Evolutionary conservation across 805 yeast species (phyloP), one percentile per base, ranked within the genome.

Genomic region (Yamadazyma paraphyllophila): DNA sequence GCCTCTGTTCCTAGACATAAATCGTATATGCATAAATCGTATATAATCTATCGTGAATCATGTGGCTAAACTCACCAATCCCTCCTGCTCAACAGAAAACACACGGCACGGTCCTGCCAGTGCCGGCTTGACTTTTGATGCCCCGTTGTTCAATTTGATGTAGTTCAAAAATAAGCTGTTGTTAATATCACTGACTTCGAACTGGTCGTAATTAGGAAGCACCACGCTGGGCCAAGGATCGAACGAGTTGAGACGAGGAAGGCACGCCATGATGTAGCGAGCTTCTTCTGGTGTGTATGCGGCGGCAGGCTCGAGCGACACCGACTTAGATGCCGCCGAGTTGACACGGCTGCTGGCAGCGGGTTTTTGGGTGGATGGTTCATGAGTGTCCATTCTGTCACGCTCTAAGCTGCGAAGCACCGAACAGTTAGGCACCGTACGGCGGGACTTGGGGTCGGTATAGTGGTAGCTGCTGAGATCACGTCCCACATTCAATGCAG

Each of bases 241-340:
- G 49, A 43, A 70, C 9, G 73, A 64, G 49, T 68, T 67, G 43
- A 71, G 58, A 36, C 54, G 57, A 1, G 73, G 74, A 10, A 69
- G 52, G 50, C 76, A 70, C 45, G 62, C 63, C 31, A 63, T 59
- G 15, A 71, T 67, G 11, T 20, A 37, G 9, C 32, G n/a, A 17
- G 16, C 30, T n/a, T 37, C 40, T 13, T 37, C 40, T 8, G 16
- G 24, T 6, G 24, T 4, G 24, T 20, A 20, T 20, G 3, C 6
- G 24, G 24, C 24, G 24, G 24, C 6, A 20, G 24, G 6, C 24
- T 4, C 6, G 24, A 20, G 24, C 24, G 24, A 20, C 24, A 6
- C 24, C 24, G 24, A 4, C 6, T 20, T 3, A 6, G 24, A 20
- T 4, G 24, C 24, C 24, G 24, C 24, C 24, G 24, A 20, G 24